Conservation (phyloP, 805 yeast genomes). For the Suhomyces kilbournensis region DNA sequence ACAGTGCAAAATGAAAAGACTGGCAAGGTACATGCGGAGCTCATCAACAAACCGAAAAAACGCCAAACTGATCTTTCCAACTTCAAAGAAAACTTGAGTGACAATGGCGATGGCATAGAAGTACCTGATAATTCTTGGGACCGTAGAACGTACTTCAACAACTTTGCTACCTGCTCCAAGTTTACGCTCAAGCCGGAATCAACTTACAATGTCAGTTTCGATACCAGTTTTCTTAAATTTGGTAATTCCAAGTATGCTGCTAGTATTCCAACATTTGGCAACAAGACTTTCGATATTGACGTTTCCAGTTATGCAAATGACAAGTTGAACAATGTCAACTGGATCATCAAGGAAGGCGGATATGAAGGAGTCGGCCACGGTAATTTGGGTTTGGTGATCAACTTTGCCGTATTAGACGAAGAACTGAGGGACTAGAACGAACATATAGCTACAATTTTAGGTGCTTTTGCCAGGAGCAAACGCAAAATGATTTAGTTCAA, state of each 20-base stretch:
- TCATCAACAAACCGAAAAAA: constrained; percentile 7
- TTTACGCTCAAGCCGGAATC: constrained; percentile 39
- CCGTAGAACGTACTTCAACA: constrained; percentile 46
- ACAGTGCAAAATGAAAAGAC: constrained; percentile 17
- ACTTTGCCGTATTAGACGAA: constrained; percentile 38
- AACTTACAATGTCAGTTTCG: constrained; percentile 50
- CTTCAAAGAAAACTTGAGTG: constrained; percentile 25
- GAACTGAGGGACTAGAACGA: constrained; percentile 4
- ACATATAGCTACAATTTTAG: not conserved
- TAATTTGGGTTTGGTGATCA: constrained; percentile 31
- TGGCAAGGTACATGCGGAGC: not conserved
- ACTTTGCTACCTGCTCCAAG: constrained; percentile 31
- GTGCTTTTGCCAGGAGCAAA: not conserved
- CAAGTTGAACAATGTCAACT: constrained; percentile 43
- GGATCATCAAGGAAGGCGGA: constrained; percentile 41
- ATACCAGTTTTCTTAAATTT: constrained; percentile 51
- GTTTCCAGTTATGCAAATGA: constrained; percentile 43
- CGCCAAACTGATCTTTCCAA: constrained; percentile 5
- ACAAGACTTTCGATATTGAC: constrained; percentile 45
- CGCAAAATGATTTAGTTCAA: not conserved
- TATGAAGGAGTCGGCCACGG: constrained; percentile 32
- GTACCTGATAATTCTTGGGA: constrained; percentile 33
- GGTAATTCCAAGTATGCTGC: constrained; percentile 50
- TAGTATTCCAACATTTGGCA: constrained; percentile 45
- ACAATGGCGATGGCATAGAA: constrained; percentile 17